Percentiles rank a stretch among this genome's conserved stretches.
Conservation (phyloP, 257 asterid genomes). For the Apocynum venetum region DNA sequence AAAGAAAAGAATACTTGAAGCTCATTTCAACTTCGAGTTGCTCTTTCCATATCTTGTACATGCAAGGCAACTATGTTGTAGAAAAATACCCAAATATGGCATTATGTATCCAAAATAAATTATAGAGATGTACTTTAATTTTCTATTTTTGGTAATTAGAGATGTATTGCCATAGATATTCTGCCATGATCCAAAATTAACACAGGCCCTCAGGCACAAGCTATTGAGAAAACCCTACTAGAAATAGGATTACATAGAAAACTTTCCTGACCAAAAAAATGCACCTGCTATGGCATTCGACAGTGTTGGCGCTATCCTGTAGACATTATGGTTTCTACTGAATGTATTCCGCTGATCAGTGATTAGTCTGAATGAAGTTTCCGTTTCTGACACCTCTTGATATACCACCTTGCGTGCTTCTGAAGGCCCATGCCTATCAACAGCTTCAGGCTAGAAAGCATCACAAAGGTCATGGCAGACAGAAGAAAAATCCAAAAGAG, state of each 20-base stretch:
- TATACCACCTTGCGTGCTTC: constrained; percentile 78
- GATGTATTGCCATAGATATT: neutral
- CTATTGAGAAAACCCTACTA: too few species aligned
- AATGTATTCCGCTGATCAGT: neutral
- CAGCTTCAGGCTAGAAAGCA: constrained; percentile 88
- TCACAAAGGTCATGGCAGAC: constrained; percentile 63
- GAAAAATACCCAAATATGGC: too few species aligned
- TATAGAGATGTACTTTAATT: neutral
- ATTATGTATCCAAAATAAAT: too few species aligned
- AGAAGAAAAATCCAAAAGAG: constrained; percentile 64
- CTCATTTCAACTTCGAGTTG: too few species aligned
- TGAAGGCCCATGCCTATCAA: constrained; percentile 83
- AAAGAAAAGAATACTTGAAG: too few species aligned
- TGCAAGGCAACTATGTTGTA: too few species aligned
- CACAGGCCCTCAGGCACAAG: neutral
- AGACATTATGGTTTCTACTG: neutral
- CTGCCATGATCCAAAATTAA: neutral
- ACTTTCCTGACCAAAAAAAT: neutral
- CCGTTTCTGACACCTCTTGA: constrained; percentile 66
- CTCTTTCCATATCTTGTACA: too few species aligned
- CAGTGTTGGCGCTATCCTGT: neutral
- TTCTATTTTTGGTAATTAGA: too few species aligned
- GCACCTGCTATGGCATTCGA: neutral
- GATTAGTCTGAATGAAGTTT: constrained; percentile 73
- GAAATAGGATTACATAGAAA: neutral